phyloP scores from a whole-genome alignment of 73 alveolate genomes.

The Paramecium pentaurelia region DNA sequence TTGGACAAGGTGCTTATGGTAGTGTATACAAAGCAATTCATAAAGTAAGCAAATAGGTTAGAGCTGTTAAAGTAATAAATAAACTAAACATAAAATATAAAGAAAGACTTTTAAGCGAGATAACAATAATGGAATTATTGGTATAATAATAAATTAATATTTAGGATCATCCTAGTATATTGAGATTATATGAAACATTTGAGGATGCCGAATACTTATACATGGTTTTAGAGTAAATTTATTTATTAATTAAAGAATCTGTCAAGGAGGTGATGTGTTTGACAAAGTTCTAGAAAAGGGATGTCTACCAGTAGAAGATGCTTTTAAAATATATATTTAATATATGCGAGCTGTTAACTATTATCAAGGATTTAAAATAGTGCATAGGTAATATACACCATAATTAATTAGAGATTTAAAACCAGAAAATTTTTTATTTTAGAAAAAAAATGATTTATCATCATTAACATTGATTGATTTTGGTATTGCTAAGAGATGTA shows the following conservation, averaged over 20 bases:
- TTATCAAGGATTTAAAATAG: neutral
- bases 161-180: conserved; percentile 24
- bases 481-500: neutral
- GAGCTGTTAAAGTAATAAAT: conserved; percentile 25
- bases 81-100: neutral
- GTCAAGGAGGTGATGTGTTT: conserved; percentile 40
- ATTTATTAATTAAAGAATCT: neutral
- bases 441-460: neutral
- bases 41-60: neutral
- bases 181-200: conserved; percentile 33
- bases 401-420: conserved; percentile 50
- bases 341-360: conserved; percentile 36
- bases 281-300: conserved; percentile 33
- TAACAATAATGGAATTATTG: conserved; percentile 12
- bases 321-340: neutral
- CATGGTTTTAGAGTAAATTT: conserved; percentile 18
- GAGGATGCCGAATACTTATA: conserved; percentile 8
- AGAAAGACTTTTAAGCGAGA: conserved; percentile 5
- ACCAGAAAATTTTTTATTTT: conserved; percentile 22
- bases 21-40: neutral
- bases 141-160: neutral
- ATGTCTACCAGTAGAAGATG: neutral
- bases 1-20: conserved; percentile 41
- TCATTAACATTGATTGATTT: conserved; percentile 9
- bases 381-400: neutral